Conservation (phyloP, 768 basidiomycete species). For the Pleurotus salmoneostramineus region DNA sequence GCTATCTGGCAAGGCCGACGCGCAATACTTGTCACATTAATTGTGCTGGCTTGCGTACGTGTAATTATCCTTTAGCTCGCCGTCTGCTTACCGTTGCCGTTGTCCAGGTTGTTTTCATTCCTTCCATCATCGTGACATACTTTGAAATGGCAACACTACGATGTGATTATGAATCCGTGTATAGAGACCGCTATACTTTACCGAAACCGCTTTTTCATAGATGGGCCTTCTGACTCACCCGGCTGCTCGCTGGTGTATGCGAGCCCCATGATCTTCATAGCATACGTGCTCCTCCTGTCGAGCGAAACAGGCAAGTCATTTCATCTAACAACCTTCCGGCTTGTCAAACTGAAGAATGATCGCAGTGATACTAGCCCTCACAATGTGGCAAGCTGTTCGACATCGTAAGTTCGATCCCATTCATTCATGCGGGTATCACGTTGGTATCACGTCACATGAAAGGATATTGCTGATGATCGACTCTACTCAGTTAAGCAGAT, state of each 20-base stretch:
- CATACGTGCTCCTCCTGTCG: constrained; percentile 32
- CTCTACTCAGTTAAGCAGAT: constrained; percentile 12
- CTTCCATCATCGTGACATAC: constrained; percentile 25
- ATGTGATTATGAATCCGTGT: constrained; percentile 20
- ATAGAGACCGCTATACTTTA: too few relatives aligned
- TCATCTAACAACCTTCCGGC: background rate
- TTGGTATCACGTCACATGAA: too few relatives aligned
- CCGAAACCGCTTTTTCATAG: background rate
- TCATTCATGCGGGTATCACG: background rate
- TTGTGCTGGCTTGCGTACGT: constrained; percentile 20
- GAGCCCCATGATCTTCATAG: constrained; percentile 31
- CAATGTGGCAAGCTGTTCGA: constrained; percentile 30
- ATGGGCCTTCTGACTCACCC: background rate
- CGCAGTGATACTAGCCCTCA: constrained; percentile 33
- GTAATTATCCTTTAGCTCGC: background rate
- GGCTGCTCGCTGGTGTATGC: constrained; percentile 30
- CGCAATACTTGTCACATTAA: constrained; percentile 26
- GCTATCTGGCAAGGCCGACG: constrained; percentile 39
- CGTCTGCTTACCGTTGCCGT: background rate
- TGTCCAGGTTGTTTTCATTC: constrained; percentile 26
- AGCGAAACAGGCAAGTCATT: constrained; percentile 34
- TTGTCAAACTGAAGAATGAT: background rate
- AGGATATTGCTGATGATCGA: background rate
- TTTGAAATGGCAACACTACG: constrained; percentile 28
- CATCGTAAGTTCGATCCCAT: constrained; percentile 26